Evolutionary conservation across 2,329 filamentous ascomycete genomes (phyloP), one percentile per base, ranked within the genome.

Genomic region (Dactylellina leptospora): DNA sequence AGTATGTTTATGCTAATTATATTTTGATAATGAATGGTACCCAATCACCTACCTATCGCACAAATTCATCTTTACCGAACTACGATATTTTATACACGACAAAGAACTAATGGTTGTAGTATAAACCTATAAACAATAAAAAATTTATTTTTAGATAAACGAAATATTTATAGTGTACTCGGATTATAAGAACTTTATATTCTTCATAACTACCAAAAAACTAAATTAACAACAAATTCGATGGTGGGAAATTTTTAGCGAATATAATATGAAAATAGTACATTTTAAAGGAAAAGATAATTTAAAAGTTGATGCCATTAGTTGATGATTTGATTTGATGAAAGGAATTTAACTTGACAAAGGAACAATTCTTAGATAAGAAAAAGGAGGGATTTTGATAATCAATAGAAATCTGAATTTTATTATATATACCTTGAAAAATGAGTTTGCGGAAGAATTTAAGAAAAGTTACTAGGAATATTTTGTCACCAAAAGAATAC

Each of bases 401-500:
- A 56, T 56, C 25, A 56, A 56, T 27, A 42, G 27, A 56, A 25
- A n/a, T 40, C 8, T 40, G 2, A 23, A n/a, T 8, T 16, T 11
- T n/a, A n/a, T n/a, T n/a, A n/a, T n/a, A n/a, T n/a, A n/a, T n/a
- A n/a, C n/a, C n/a, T n/a, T n/a, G n/a, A n/a, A n/a, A n/a, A n/a
- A n/a, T n/a, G n/a, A n/a, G n/a, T n/a, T n/a, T n/a, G n/a, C n/a
- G n/a, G n/a, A n/a, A n/a, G n/a, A 33, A 36, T 33, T 1, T 54
- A 8, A 54, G 9, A 33, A 22, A 54, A 54, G 23, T 54, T 22
- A 11, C 2, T 2, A 51, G 20, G 68, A 53, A 13, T 11, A 47
- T 40, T 54, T 60, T 40, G 47, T 60, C 40, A 50, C 63, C 38
- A 23, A 56, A 33, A 60, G 42, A 11, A 42, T 56, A n/a, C 50